phyloP scores from a whole-genome alignment of 2,329 filamentous ascomycete species.

The Diaporthe nobilis region DNA sequence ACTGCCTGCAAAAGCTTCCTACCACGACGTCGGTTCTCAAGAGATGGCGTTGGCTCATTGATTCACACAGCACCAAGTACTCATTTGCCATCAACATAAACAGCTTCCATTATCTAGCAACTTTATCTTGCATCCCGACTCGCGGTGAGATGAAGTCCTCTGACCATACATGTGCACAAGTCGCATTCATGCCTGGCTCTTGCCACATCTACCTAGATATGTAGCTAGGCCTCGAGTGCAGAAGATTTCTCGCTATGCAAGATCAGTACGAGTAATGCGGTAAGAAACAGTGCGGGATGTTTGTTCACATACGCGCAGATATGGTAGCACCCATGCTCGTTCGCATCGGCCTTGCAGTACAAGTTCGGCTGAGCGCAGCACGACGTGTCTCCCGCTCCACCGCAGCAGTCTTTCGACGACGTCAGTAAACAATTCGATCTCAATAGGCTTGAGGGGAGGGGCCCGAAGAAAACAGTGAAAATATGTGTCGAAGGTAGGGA shows the following conservation, averaged over 20 bases:
- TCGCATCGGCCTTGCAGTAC: background rate
- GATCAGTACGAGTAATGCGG: background rate
- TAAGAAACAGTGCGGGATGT: no score
- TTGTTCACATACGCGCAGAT: background rate
- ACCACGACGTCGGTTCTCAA: background rate
- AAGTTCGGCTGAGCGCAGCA: constrained; percentile 13
- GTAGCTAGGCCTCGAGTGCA: background rate
- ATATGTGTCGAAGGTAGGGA: background rate
- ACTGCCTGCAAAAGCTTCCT: background rate
- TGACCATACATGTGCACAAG: background rate
- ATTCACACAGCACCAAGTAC: background rate
- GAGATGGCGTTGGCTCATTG: background rate
- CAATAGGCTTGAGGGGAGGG: background rate
- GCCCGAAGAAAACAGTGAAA: background rate
- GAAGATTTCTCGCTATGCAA: background rate
- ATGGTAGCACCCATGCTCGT: constrained; percentile 8
- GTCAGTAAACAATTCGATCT: background rate
- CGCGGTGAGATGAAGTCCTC: background rate
- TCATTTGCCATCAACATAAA: background rate
- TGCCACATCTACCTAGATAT: background rate
- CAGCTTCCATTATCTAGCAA: background rate
- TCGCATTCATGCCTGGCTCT: background rate
- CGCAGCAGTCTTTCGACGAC: background rate
- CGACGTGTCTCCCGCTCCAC: background rate
- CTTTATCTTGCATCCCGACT: background rate